A percentile compares a stretch with the other conserved stretches of the same genome.
Conservation (phyloP, 495 filamentous ascomycete species). For the Elasticomyces elasticus region DNA sequence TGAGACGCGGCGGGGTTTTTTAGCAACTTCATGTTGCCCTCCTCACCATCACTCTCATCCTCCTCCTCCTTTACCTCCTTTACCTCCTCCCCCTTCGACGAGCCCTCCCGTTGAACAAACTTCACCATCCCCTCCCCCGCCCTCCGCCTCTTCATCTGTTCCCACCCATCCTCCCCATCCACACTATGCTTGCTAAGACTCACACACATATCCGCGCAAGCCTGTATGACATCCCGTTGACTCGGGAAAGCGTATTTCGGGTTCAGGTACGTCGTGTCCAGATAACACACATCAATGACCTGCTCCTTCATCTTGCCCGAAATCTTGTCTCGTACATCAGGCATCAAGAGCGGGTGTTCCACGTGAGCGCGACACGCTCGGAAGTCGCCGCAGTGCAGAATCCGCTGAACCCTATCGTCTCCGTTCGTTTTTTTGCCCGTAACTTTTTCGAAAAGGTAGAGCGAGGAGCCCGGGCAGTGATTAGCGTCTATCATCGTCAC, state of each 20-base stretch:
- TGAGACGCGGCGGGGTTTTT: slow-evolving; percentile 17
- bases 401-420: slow-evolving; percentile 50
- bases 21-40: slow-evolving; percentile 27
- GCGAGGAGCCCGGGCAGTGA: slow-evolving; percentile 88
- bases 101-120: slow-evolving; percentile 42
- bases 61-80: slow-evolving; percentile 24
- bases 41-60: slow-evolving; percentile 22
- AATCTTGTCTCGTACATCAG: slow-evolving; percentile 57
- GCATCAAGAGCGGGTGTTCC: slow-evolving; percentile 66
- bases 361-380: slow-evolving; percentile 81
- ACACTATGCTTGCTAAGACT: slow-evolving; percentile 48
- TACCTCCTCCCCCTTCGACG: slow-evolving; percentile 26
- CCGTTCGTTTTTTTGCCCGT: slow-evolving; percentile 47
- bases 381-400: slow-evolving; percentile 95
- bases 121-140: slow-evolving; percentile 51
- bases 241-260: slow-evolving; percentile 91
- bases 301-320: slow-evolving; percentile 67
- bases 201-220: slow-evolving; percentile 86
- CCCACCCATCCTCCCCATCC: slow-evolving; percentile 44
- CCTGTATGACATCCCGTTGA: slow-evolving; percentile 72
- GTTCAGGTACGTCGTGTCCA: slow-evolving; percentile 94
- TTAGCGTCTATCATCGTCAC: slow-evolving; percentile 96
- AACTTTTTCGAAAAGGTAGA: slow-evolving; percentile 84
- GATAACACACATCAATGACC: slow-evolving; percentile 85
- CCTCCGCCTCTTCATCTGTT: slow-evolving; percentile 40